These are phyloP conservation scores for Mycena rosella DNA, from an alignment of 768 basidiomycete genomes.

Conservation along the genomic window DNA sequence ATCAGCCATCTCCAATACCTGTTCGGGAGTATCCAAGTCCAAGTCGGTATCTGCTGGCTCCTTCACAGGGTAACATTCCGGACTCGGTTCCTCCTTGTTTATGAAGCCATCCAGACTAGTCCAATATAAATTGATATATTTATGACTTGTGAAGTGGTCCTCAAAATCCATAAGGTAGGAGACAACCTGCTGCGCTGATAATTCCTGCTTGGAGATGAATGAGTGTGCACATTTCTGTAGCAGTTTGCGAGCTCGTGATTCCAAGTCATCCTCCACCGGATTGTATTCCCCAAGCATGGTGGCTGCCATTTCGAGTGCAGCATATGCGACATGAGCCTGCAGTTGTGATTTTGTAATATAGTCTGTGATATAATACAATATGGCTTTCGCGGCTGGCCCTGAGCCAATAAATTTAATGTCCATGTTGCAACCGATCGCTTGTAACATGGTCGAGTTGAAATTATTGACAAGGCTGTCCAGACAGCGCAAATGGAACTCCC, in stretches of 20 bases:
- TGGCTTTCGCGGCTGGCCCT: not conserved
- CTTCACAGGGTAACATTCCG: not conserved
- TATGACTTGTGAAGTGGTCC: not conserved
- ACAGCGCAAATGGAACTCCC: not conserved
- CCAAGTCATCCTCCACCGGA: not conserved
- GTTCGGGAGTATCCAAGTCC: not conserved
- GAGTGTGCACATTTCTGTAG: not conserved
- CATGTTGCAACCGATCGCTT: not conserved
- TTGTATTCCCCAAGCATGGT: not conserved
- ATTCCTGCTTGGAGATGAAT: not conserved
- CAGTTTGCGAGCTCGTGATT: not conserved
- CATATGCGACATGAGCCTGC: not conserved
- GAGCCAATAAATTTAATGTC: not conserved
- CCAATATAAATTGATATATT: not conserved
- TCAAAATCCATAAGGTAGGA: not conserved
- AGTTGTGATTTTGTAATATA: constrained; percentile 8
- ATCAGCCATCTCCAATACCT: no score
- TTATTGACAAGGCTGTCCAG: constrained; percentile 2
- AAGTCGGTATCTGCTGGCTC: not conserved
- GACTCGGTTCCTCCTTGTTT: not conserved
- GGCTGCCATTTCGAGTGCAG: not conserved
- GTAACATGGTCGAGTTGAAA: not conserved
- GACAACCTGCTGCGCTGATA: not conserved
- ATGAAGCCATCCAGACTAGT: not conserved
- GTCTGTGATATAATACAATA: constrained; percentile 1